Evolutionary conservation across 306 rosid genomes (phyloP).

Genomic region (Astragalus glycyphyllos): DNA sequence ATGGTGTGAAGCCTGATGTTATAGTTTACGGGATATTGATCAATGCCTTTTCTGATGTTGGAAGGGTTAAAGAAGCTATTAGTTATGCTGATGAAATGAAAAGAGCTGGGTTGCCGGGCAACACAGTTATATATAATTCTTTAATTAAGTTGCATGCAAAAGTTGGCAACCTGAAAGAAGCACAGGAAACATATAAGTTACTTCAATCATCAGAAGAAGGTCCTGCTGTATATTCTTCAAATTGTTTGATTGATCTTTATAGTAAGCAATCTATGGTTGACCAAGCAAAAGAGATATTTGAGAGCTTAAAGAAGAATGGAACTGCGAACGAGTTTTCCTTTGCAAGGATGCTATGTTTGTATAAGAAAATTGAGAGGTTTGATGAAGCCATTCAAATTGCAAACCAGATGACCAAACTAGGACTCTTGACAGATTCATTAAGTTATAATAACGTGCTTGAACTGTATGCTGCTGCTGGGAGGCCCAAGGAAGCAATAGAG

Average conservation of each 20-base stretch:
- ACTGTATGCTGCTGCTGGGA: slow-evolving; percentile 73
- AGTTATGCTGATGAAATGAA: slow-evolving; percentile 68
- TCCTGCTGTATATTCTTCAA: slow-evolving; percentile 71
- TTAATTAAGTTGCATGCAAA: slow-evolving; percentile 86
- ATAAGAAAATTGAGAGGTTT: slow-evolving; percentile 68
- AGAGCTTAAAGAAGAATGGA: slow-evolving; percentile 61
- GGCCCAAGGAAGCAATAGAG: slow-evolving; percentile 67
- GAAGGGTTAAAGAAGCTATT: slow-evolving; percentile 72
- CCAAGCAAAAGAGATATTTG: slow-evolving; percentile 73
- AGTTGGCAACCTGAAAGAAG: slow-evolving; percentile 74
- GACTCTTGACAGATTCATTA: slow-evolving; percentile 60
- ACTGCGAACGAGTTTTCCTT: slow-evolving; percentile 84
- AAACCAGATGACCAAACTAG: slow-evolving; percentile 68
- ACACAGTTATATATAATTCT: slow-evolving; percentile 70
- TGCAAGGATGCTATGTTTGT: slow-evolving; percentile 86
- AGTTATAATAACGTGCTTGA: slow-evolving; percentile 78
- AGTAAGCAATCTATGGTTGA: slow-evolving; percentile 71
- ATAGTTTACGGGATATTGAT: slow-evolving; percentile 82
- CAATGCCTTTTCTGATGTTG: slow-evolving; percentile 76
- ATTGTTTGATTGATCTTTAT: slow-evolving; percentile 87
- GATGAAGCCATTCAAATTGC: slow-evolving; percentile 76
- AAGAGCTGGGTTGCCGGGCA: slow-evolving; percentile 71
- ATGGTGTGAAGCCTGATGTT: slow-evolving; percentile 69
- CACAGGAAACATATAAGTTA: slow-evolving; percentile 72
- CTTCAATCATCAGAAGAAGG: slow-evolving; percentile 70